Base-by-base conservation (phyloP, 2,329 filamentous ascomycete species). In the Gnomoniopsis sp. region DNA sequence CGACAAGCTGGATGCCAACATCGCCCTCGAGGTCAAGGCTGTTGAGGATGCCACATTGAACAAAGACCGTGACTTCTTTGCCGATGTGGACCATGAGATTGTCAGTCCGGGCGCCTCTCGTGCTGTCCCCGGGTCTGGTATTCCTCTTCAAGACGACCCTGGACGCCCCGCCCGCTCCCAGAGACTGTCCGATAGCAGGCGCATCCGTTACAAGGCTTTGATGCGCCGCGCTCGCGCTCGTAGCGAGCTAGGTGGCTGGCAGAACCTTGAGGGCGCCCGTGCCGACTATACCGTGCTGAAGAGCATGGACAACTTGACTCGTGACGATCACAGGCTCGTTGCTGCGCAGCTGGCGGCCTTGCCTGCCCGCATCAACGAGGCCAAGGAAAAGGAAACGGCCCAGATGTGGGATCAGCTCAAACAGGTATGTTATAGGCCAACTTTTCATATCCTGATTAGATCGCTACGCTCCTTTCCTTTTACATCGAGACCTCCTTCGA, bases 341-440 rank as follows among this genome's bases (percentile, higher is more conserved):
- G 79, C 85, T 54, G 74, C 78, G 30, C 88, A 91, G 65, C 77
- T 96, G 60, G 73, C 79, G 15, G 76, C 78, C 22, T 74, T 98
- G 43, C 90, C 91, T 1, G 77, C 81, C 1, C 80, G 82, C 62
- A 82, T 91, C 52, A 90, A 93, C 64, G 83, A 83, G 19, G 92
- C 93, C 1, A 91, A 92, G 74, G 88, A 96, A 69, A 83, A 82
- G 65, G 95, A 99, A 74, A 91, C 95, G 83, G 88, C 84, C 2
- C 93, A 99, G 75, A 97, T 98, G 92, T 96, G 96, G 92, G 90
- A 89, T 19, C 97, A 98, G 77, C 75, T 99, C 67, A 97, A 96
- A 71, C 87, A 88, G 66, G 84, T 86, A 64, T 76, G 83, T 79
- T 53, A 19, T 21, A 19, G n/a, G 17, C 7, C 15, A 33, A 11